A percentile compares a stretch with the other conserved stretches of the same genome.
Conservation (phyloP, 225 moss, liverwort and hornwort species). For the Pseudoscleropodium purum region DNA sequence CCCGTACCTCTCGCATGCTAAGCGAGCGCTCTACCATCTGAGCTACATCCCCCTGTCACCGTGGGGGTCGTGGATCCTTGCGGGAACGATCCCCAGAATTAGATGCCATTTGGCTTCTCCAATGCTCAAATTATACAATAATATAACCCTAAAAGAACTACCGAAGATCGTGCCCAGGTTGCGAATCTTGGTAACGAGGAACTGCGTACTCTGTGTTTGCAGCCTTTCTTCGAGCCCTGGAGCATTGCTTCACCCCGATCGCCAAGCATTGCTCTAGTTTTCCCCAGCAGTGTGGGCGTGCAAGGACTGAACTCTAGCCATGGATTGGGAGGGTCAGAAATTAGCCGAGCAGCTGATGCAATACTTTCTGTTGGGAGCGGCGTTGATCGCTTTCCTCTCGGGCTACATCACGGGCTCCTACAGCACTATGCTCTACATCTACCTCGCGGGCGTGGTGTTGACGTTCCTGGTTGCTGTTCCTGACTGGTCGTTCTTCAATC, state of each 20-base stretch:
- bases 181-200: no score
- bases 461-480: conserved; percentile 68
- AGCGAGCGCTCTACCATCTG: conserved; percentile 85
- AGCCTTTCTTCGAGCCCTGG: not conserved
- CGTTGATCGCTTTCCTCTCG: conserved; percentile 40
- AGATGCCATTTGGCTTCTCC: rapidly evolving
- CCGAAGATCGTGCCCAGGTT: not conserved
- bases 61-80: rapidly evolving
- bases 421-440: conserved; percentile 67
- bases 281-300: not conserved
- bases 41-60: conserved; percentile 48
- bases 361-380: conserved; percentile 57
- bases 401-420: conserved; percentile 67
- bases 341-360: conserved; percentile 91
- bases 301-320: not conserved
- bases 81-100: rapidly evolving
- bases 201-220: not conserved
- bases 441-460: conserved; percentile 48
- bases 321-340: conserved; percentile 99
- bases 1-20: conserved; percentile 78
- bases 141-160: not conserved
- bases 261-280: not conserved
- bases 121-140: rapidly evolving
- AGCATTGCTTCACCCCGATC: not conserved
- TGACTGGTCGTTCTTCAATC: conserved; percentile 74